Percentiles rank a stretch among this genome's conserved stretches.
phyloP scores from a whole-genome alignment of 2,329 filamentous ascomycete genomes.

The Fusarium temperatum region DNA sequence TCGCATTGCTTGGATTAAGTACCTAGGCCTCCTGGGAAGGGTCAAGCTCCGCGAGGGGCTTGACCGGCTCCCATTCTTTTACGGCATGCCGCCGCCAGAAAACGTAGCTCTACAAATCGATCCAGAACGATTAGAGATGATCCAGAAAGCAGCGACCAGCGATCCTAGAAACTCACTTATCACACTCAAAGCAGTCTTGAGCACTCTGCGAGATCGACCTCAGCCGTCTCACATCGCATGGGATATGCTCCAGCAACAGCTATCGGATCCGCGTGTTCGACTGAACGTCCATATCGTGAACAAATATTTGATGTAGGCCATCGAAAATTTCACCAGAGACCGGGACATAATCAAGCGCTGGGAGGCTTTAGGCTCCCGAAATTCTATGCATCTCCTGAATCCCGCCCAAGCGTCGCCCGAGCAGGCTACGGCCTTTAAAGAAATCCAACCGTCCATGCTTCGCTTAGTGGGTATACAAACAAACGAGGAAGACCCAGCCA shows the following conservation, averaged over 20 bases:
- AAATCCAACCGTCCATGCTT: too few relatives aligned
- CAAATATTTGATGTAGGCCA: background rate
- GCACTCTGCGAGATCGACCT: background rate
- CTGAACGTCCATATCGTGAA: background rate
- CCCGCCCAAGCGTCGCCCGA: too few relatives aligned
- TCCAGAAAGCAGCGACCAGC: background rate
- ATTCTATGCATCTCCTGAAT: too few relatives aligned
- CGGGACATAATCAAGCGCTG: background rate
- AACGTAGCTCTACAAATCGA: too few relatives aligned
- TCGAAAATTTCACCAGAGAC: background rate
- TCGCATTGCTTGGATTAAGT: background rate
- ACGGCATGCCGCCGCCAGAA: constrained; percentile 5
- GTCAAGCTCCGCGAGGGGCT: background rate
- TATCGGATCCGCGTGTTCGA: background rate
- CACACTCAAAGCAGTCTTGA: background rate
- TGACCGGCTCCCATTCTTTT: background rate
- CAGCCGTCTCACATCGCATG: background rate
- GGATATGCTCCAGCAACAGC: background rate
- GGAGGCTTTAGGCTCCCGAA: too few relatives aligned
- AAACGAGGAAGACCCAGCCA: background rate
- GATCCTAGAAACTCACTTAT: background rate
- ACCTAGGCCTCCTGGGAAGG: background rate
- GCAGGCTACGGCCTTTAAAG: too few relatives aligned
- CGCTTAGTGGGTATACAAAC: too few relatives aligned
- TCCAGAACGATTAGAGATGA: too few relatives aligned